Evolutionary conservation across 257 asterid genomes (phyloP), one percentile per base, ranked within the genome.

Genomic region (Fraxinus excelsior): DNA sequence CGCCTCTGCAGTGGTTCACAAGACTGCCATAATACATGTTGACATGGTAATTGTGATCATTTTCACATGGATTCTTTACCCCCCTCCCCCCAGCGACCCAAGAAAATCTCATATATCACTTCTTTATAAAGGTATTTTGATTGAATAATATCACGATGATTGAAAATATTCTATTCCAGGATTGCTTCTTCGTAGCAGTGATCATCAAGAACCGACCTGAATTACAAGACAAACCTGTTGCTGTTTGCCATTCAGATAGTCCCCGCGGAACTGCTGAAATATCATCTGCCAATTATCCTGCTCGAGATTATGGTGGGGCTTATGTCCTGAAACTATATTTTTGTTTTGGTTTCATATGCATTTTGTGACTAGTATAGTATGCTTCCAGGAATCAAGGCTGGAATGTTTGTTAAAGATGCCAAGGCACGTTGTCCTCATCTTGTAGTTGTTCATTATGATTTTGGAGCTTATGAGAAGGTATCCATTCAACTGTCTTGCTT

Each of bases 401-500:
- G 99, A 65, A 93, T 93, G 94, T 96, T 96, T 58, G 97, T 96
- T 74, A 87, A 90, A 85, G 97, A 96, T 85, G 99, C 99, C 18
- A 96, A 91, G 90, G 89, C 78, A 46, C 91, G 87, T 46, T 96
- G 99, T 78, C 97, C 99, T 82, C 90, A 91, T 77, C 97, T 96
- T 78, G 92, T 90, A 76, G 88, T 89, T 71, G 91, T 93, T 82
- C 92, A 98, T 46, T 93, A 96, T 78, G 90, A 96, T 86, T 96
- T 96, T 76, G 91, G 84, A 86, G 99, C 99, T 83, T 96, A 96
- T 80, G 99, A 93, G 89, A 93, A 80, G 98, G 99, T 93, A 85
- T 71, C 31, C 12, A 13, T 79, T 79, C 71, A 74, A 7, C 53
- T 71, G 35, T 25, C 65, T 53, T 25, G 1, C 34, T 58, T 58